Conservation (phyloP, 371 early-diverging fungal genomes). For the Entomophthora muscae region DNA sequence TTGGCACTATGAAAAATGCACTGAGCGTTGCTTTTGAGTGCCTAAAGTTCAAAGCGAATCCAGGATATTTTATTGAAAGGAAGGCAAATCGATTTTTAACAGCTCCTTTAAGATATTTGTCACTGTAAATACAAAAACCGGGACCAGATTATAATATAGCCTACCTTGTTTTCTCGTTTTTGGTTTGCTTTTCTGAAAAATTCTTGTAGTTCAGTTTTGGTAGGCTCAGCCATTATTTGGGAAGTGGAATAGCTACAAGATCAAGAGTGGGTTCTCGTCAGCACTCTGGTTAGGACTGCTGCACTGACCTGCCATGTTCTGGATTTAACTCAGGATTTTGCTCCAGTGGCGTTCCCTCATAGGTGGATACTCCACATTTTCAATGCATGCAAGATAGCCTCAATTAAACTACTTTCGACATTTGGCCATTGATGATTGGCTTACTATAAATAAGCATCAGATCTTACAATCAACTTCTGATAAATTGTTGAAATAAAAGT, state of each 20-base stretch:
- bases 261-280: too few species aligned
- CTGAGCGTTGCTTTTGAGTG: too few species aligned
- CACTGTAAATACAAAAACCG: not conserved
- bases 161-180: conserved; percentile 64
- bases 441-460: too few species aligned
- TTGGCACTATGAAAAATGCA: not conserved
- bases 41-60: not conserved
- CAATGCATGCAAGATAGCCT: not conserved
- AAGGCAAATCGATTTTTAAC: not conserved
- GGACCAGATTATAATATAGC: not conserved
- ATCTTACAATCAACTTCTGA: too few species aligned
- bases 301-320: too few species aligned
- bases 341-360: not conserved
- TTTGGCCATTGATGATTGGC: too few species aligned
- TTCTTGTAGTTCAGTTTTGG: conserved; percentile 53
- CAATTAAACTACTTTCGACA: not conserved
- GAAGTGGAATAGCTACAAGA: not conserved
- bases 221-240: conserved; percentile 35
- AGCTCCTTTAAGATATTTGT: not conserved
- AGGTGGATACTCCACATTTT: not conserved
- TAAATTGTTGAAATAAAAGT: too few species aligned
- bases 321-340: not conserved
- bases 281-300: too few species aligned
- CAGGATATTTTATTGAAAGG: not conserved
- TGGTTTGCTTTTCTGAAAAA: conserved; percentile 61